These are phyloP conservation scores for Trypethelium eluteriae DNA, from an alignment of 495 filamentous ascomycete genomes.

Conservation along the genomic window DNA sequence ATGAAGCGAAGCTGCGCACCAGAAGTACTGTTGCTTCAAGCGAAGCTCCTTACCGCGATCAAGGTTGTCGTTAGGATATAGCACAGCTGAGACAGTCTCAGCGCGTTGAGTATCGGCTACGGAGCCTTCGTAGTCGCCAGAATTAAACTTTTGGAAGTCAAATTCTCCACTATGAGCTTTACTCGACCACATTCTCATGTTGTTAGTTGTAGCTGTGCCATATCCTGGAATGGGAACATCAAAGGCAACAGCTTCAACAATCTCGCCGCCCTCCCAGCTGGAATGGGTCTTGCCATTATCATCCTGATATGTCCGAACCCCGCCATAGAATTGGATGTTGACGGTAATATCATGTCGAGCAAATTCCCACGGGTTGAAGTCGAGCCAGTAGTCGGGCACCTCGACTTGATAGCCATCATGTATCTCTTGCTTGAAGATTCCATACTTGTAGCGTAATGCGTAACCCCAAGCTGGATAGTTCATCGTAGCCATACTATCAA, in stretches of 20 bases:
- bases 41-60: constrained; percentile 95
- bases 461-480: constrained; percentile 98
- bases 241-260: constrained; percentile 85
- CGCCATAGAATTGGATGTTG: constrained; percentile 91
- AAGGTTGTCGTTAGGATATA: constrained; percentile 96
- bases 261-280: constrained; percentile 87
- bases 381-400: constrained; percentile 96
- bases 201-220: constrained; percentile 84
- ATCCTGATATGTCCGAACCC: constrained; percentile 64
- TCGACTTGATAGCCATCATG: constrained; percentile 96
- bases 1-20: constrained; percentile 91
- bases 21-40: constrained; percentile 99
- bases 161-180: constrained; percentile 96
- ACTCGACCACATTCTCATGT: constrained; percentile 91
- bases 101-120: constrained; percentile 92
- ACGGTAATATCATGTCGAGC: constrained; percentile 90
- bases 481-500: constrained; percentile 88
- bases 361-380: constrained; percentile 99
- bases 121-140: constrained; percentile 92
- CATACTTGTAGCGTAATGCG: constrained; percentile 87
- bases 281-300: constrained; percentile 63
- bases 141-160: constrained; percentile 99
- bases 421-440: constrained; percentile 99
- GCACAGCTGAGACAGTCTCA: constrained; percentile 93
- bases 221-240: constrained; percentile 94